Evolutionary conservation across 2,329 filamentous ascomycete genomes (phyloP).

Genomic region (Monosporascus sp.): DNA sequence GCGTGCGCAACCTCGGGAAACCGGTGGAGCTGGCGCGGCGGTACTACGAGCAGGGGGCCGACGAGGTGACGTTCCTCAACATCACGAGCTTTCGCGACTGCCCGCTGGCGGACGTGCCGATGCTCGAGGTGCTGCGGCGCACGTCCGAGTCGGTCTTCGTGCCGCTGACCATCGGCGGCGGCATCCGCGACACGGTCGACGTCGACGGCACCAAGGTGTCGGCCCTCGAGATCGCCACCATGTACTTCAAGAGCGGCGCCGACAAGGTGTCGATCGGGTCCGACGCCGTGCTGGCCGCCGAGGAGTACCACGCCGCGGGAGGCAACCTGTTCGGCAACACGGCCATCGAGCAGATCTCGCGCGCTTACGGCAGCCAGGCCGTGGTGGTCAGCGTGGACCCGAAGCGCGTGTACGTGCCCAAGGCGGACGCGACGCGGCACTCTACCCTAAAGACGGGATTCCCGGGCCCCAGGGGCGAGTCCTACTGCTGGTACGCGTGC

Average conservation of each 20-base stretch:
- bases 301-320: constrained; percentile 75
- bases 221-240: constrained; percentile 84
- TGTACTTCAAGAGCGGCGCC: constrained; percentile 96
- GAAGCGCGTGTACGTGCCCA: constrained; percentile 79
- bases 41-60: constrained; percentile 95
- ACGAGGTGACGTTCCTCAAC: constrained; percentile 96
- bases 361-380: constrained; percentile 91
- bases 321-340: constrained; percentile 70
- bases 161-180: constrained; percentile 89
- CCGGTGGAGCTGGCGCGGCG: constrained; percentile 88
- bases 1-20: constrained; percentile 91
- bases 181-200: constrained; percentile 89
- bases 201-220: constrained; percentile 80
- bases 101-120: constrained; percentile 83
- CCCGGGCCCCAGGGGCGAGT: constrained; percentile 70
- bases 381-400: constrained; percentile 96
- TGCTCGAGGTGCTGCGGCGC: constrained; percentile 86
- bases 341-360: constrained; percentile 90
- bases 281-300: constrained; percentile 87
- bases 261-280: constrained; percentile 98
- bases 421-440: constrained; percentile 66
- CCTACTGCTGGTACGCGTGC: constrained; percentile 93
- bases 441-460: constrained; percentile 63
- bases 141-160: constrained; percentile 93
- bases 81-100: constrained; percentile 98